phyloP scores from a whole-genome alignment of 768 basidiomycete species.

The Pulveroboletus frians region DNA sequence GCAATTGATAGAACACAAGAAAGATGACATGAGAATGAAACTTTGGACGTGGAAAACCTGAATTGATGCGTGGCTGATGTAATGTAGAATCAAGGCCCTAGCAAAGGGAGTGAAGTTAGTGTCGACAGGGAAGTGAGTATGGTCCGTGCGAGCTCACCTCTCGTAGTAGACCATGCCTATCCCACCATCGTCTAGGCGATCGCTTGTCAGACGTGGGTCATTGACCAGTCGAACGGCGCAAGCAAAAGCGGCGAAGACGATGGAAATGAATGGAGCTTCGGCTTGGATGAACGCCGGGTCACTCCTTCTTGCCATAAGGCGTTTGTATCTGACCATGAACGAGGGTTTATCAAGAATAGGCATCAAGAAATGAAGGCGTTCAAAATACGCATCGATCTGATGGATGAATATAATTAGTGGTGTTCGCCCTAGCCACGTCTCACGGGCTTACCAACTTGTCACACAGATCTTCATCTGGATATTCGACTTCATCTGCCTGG shows the following conservation, averaged over 20 bases:
- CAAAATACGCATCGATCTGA: slow-evolving; percentile 84
- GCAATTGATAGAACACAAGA: slow-evolving; percentile 89
- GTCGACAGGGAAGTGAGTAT: background rate
- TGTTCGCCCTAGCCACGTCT: slow-evolving; percentile 11
- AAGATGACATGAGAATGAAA: slow-evolving; percentile 83
- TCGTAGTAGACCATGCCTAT: slow-evolving; percentile 90
- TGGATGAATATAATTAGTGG: slow-evolving; percentile 21
- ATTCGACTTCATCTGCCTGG: slow-evolving; percentile 81
- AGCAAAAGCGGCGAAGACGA: slow-evolving; percentile 88
- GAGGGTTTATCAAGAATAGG: slow-evolving; percentile 83
- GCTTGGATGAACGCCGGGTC: slow-evolving; percentile 49
- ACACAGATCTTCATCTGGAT: slow-evolving; percentile 76
- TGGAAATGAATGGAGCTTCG: slow-evolving; percentile 72
- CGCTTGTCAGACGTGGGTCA: slow-evolving; percentile 60
- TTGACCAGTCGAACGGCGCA: slow-evolving; percentile 76
- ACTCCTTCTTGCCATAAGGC: slow-evolving; percentile 65
- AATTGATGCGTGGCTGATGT: slow-evolving; percentile 84
- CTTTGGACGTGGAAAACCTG: slow-evolving; percentile 87
- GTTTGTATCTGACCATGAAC: slow-evolving; percentile 67
- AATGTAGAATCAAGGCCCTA: slow-evolving; percentile 85
- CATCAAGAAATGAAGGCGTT: slow-evolving; percentile 81
- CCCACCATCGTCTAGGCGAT: slow-evolving; percentile 67
- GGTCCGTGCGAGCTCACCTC: slow-evolving; percentile 45
- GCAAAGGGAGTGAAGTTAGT: slow-evolving; percentile 1
- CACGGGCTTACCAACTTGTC: slow-evolving; percentile 68